Evolutionary conservation across 2,329 filamentous ascomycete species (phyloP).

Genomic region (Ascocoryne sarcoides): DNA sequence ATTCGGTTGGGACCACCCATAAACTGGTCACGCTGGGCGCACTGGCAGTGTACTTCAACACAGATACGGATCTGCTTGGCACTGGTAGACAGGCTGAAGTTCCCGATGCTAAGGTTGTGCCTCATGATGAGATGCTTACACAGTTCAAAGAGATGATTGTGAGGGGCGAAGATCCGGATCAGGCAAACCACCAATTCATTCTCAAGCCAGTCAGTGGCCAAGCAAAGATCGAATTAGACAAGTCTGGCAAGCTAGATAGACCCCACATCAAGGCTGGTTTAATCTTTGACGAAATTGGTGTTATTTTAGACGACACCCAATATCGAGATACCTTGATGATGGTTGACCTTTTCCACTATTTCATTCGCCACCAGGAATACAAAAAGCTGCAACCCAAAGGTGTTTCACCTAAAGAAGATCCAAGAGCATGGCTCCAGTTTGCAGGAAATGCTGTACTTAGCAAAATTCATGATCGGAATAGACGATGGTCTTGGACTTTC

Average conservation of each 20-base stretch:
- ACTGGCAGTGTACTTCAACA: slow-evolving; percentile 96
- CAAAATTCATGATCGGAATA: slow-evolving; percentile 92
- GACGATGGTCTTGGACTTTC: slow-evolving; percentile 91
- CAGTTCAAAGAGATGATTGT: slow-evolving; percentile 74
- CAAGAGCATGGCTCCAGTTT: slow-evolving; percentile 85
- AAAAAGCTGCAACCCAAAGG: slow-evolving; percentile 83
- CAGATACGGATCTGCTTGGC: slow-evolving; percentile 76
- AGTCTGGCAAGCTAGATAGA: slow-evolving; percentile 68
- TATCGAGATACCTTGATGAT: slow-evolving; percentile 98
- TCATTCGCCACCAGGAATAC: slow-evolving; percentile 95
- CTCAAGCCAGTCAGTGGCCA: slow-evolving; percentile 92
- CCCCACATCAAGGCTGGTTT: slow-evolving; percentile 87
- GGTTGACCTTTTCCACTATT: slow-evolving; percentile 97
- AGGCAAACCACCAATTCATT: slow-evolving; percentile 74
- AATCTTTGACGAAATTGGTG: slow-evolving; percentile 92
- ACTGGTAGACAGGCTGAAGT: slow-evolving; percentile 65
- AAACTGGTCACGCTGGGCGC: slow-evolving; percentile 89
- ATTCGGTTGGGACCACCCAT: slow-evolving; percentile 73
- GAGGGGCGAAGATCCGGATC: slow-evolving; percentile 49
- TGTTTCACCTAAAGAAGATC: slow-evolving; percentile 75
- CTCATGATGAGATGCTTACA: slow-evolving; percentile 69
- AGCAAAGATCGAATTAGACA: slow-evolving; percentile 90
- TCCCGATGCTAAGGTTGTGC: slow-evolving; percentile 46
- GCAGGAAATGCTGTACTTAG: slow-evolving; percentile 80
- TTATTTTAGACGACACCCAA: slow-evolving; percentile 95